Conservation (phyloP, 371 early-diverging fungal genomes). For the Mucor indicus region DNA sequence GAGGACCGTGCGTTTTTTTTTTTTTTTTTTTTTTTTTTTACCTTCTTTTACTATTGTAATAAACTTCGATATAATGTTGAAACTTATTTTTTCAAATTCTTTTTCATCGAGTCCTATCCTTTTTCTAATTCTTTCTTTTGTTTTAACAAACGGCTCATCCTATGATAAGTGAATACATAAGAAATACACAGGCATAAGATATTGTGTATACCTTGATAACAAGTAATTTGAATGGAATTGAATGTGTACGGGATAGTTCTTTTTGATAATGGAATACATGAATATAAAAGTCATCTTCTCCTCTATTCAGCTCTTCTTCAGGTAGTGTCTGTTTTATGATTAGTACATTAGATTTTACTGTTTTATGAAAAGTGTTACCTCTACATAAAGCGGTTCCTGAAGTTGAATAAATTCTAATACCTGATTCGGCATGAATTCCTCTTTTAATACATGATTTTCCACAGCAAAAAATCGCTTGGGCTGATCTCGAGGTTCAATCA, state of each 20-base stretch:
- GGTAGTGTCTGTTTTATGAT: slow-evolving; percentile 22
- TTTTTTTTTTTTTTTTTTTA: slow-evolving; percentile 16
- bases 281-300: slow-evolving; percentile 37
- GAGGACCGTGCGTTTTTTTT: slow-evolving; percentile 15
- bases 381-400: too few relatives aligned
- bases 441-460: too few relatives aligned
- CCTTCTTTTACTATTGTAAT: slow-evolving; percentile 27
- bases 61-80: slow-evolving; percentile 31
- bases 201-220: slow-evolving; percentile 46
- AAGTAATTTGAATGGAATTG: slow-evolving; percentile 74
- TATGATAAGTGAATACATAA: too few relatives aligned
- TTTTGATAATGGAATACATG: slow-evolving; percentile 69
- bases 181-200: too few relatives aligned
- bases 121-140: slow-evolving; percentile 61
- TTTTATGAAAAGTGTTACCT: too few relatives aligned
- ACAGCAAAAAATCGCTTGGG: too few relatives aligned
- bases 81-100: slow-evolving; percentile 70
- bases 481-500: too few relatives aligned
- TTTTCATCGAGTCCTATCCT: slow-evolving; percentile 70
- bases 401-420: too few relatives aligned
- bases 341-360: too few relatives aligned
- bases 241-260: slow-evolving; percentile 61
- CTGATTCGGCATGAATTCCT: too few relatives aligned
- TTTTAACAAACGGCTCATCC: slow-evolving; percentile 63
- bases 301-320: slow-evolving; percentile 46